A percentile compares a stretch with the other conserved stretches of the same genome.
Conservation (phyloP, 768 basidiomycete genomes). For the Mycena alexandri region DNA sequence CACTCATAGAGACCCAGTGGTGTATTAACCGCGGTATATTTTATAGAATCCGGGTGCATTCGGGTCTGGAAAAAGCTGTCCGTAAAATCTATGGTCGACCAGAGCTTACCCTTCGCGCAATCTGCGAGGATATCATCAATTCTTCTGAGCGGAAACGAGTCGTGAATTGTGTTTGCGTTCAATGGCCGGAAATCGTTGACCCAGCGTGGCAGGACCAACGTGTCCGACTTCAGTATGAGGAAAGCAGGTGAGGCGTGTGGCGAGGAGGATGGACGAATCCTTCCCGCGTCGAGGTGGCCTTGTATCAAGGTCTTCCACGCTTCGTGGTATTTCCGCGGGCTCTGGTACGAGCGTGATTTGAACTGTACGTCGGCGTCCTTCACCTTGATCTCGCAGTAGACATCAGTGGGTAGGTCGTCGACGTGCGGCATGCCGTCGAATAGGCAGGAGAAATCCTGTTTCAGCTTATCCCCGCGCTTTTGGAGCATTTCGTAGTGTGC, state of each 20-base stretch:
- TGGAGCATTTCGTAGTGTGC: constrained; percentile 2
- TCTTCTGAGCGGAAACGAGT: constrained; percentile 39
- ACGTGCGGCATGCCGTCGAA: constrained; percentile 38
- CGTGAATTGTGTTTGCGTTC: constrained; percentile 35
- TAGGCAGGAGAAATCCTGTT: neutral
- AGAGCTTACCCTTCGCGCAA: constrained; percentile 50
- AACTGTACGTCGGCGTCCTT: constrained; percentile 32
- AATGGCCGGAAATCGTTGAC: constrained; percentile 38
- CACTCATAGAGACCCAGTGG: too few species aligned
- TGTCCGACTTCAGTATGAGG: constrained; percentile 42
- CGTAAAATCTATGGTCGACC: too few species aligned
- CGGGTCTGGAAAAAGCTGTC: too few species aligned
- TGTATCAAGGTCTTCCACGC: constrained; percentile 47
- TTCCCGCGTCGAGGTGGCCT: constrained; percentile 48
- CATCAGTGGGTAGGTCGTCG: constrained; percentile 27
- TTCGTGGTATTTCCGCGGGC: constrained; percentile 42
- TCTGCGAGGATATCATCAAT: constrained; percentile 47
- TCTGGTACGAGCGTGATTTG: constrained; percentile 38
- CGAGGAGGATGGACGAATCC: constrained; percentile 44
- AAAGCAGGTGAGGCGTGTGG: constrained; percentile 48
- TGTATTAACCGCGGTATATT: too few species aligned
- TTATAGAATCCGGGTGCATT: too few species aligned
- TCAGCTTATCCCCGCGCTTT: neutral
- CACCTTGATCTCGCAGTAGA: constrained; percentile 34
- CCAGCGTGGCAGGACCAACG: constrained; percentile 27